Conservation (phyloP, 2,329 filamentous ascomycete species). For the Fonsecaea multimorphosa region DNA sequence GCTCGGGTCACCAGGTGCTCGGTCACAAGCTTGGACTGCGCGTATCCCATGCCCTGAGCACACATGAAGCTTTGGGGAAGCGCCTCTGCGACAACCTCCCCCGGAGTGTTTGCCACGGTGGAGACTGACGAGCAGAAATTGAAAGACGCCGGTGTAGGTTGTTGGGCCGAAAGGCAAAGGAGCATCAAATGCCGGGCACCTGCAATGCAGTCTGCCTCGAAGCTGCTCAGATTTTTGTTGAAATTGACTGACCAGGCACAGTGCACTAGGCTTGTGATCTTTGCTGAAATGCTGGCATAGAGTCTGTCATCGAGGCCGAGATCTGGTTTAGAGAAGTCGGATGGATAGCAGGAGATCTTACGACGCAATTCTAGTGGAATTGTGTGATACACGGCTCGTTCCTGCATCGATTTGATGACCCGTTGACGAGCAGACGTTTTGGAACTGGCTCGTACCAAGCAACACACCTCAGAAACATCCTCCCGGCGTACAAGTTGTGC, state of each 20-base stretch:
- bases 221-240: conserved; percentile 61
- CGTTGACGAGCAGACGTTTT: conserved; percentile 51
- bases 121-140: conserved; percentile 61
- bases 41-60: conserved; percentile 56
- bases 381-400: conserved; percentile 35
- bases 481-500: conserved; percentile 48
- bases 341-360: conserved; percentile 57
- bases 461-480: conserved; percentile 58
- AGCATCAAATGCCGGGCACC: conserved; percentile 42
- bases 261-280: conserved; percentile 63
- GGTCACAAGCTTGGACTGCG: conserved; percentile 64
- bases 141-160: conserved; percentile 49
- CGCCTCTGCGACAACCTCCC: conserved; percentile 17
- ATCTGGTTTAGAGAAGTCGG: conserved; percentile 52
- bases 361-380: conserved; percentile 15
- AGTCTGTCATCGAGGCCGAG: conserved; percentile 56
- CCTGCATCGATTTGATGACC: conserved; percentile 52
- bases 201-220: conserved; percentile 54
- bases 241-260: conserved; percentile 72
- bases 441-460: conserved; percentile 61
- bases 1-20: conserved; percentile 55
- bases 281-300: conserved; percentile 51
- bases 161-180: conserved; percentile 45
- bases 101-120: conserved; percentile 39
- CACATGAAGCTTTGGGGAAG: conserved; percentile 26